Evolutionary conservation across 1,284 basidiomycete genomes (phyloP), one percentile per base, ranked within the genome.

Genomic region (Austroboletus niveus): DNA sequence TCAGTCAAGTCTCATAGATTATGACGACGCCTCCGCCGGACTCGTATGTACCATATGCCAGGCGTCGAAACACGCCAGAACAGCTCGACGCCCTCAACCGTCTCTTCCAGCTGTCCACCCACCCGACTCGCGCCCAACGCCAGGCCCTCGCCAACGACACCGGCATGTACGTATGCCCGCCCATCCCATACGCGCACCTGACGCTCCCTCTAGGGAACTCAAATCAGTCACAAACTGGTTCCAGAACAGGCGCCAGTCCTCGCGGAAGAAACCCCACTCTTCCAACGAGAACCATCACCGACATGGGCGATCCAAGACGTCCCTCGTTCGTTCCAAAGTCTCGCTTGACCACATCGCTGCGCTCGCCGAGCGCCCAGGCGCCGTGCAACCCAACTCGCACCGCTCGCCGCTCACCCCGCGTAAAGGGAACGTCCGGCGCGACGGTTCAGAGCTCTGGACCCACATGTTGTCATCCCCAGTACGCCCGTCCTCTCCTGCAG

Each of bases 121-220:
- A 79, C 51, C 77, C 77, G 14, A 67, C 73, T 12, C 70, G 73
- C 54, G 72, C 72, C 24, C 73, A 77, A 45, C 76, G 77, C 34
- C 68, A 66, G 24, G 55, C 59, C 3, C 69, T 79, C 46, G 75
- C 78, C 9, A 59, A 60, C 15, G 69, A 77, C 52, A 67, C 73
- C 34, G 72, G 67, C 54, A 70, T 79, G 77, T 78, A 51, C 41
- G 74, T 68, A 36, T 7, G 30, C 34, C 12, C 29, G 5, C 20
- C 9, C 20, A 7, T 24, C 34, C 27, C 24, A 17, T 6, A 29
- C 29, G 29, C 34, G 29, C 8, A 24, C 20, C 50, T 58, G 41
- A 65, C 53, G 14, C 5, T 17, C 35, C 8, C 14, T 30, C 29
- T 39, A 69, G 62, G 58, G 71, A 74, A 54, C 55, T 70, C 44